Conservation (phyloP, 306 rosid genomes). For the Mimosa pudica region DNA sequence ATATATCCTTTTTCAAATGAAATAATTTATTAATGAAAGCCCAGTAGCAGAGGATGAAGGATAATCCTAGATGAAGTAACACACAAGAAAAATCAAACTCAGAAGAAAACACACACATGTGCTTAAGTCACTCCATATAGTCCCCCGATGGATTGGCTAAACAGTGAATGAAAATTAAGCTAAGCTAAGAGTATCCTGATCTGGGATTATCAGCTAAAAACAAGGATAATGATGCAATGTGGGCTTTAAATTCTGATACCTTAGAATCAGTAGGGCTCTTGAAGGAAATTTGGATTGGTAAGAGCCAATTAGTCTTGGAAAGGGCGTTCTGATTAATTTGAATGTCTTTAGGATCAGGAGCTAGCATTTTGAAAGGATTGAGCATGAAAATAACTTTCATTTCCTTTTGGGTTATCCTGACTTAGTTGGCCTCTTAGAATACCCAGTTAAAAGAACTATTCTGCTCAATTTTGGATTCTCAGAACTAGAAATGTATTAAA, state of each 20-base stretch:
- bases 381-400: not conserved
- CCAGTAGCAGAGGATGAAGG: not conserved
- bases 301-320: not conserved
- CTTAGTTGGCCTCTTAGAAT: not conserved
- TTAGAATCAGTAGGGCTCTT: not conserved
- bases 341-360: not conserved
- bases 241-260: not conserved
- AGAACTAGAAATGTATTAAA: not conserved
- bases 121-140: not conserved
- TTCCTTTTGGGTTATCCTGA: not conserved
- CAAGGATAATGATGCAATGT: slow-evolving; percentile 20
- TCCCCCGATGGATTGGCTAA: not conserved
- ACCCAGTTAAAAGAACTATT: not conserved
- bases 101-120: not conserved
- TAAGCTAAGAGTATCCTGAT: not conserved
- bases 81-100: not conserved
- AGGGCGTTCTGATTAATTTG: not conserved
- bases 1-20: not conserved
- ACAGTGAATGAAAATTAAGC: not conserved
- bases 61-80: not conserved
- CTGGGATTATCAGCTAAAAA: slow-evolving; percentile 10
- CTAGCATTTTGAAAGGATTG: not conserved
- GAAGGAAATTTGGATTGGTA: not conserved
- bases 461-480: not conserved
- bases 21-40: slow-evolving; percentile 7